Evolutionary conservation across 2,329 filamentous ascomycete species (phyloP).

Genomic region (Daldinia eschscholtzii): DNA sequence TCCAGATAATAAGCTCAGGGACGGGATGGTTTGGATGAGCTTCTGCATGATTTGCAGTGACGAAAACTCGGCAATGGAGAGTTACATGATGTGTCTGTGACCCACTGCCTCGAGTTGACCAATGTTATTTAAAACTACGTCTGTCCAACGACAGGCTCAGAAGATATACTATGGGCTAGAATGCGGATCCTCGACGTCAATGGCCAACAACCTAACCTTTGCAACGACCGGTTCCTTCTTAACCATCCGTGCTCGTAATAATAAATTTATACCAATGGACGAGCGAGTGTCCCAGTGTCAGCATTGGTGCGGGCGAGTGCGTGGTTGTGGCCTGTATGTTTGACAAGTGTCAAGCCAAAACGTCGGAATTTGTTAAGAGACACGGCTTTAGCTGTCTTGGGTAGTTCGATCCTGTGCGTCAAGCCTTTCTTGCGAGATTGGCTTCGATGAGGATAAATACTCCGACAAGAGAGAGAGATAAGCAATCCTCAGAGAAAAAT

Average conservation of each 20-base stretch:
- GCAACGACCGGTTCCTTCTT: background rate
- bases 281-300: background rate
- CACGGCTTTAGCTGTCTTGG: constrained; percentile 46
- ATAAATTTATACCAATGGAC: background rate
- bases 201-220: constrained; percentile 5
- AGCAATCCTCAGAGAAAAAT: constrained; percentile 49
- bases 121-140: constrained; percentile 21
- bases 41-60: constrained; percentile 42
- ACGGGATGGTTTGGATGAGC: constrained; percentile 43
- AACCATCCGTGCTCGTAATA: constrained; percentile 9
- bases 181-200: background rate
- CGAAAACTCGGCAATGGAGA: constrained; percentile 45
- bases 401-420: constrained; percentile 48
- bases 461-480: constrained; percentile 50
- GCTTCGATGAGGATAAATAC: constrained; percentile 49
- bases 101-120: constrained; percentile 39
- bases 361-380: constrained; percentile 25
- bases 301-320: constrained; percentile 21
- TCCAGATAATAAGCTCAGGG: constrained; percentile 22
- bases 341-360: constrained; percentile 41
- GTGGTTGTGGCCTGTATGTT: constrained; percentile 37
- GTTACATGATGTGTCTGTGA: constrained; percentile 47
- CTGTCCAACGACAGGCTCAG: constrained; percentile 23
- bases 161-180: background rate
- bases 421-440: constrained; percentile 36